Base-by-base conservation (phyloP, 768 basidiomycete genomes). In the Daedaleopsis sinensis region DNA sequence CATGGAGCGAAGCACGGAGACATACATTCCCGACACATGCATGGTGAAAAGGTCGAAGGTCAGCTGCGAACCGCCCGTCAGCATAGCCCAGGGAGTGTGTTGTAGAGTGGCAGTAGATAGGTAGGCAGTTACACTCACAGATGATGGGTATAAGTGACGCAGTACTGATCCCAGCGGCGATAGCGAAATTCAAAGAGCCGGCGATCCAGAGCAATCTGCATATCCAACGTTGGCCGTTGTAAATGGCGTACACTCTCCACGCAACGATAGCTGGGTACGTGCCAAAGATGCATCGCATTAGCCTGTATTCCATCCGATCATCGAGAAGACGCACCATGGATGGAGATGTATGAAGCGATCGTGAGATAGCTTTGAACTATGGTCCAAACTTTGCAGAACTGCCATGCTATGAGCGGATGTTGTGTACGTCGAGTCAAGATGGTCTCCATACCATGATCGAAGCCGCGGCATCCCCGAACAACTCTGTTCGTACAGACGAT, bases 341-440 rank as follows among this genome's bases (percentile, higher is more conserved):
- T 70, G 19, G 68, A 70, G 47, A 72, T 70, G 64, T 68, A 72
- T 7, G 71, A 72, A 4, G 59, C 62, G 51, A 72, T 64, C 18
- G 71, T 72, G 37, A 72, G 55, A 35, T 67, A 68, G 62, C 68
- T 63, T 43, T 72, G 71, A 10, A 68, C 21, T 1, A 62, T 58
- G 8, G 71, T 72, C 71, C 71, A 72, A 3, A 65, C 59, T 42
- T 64, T 64, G 59, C 70, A 71, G 52, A 71, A 68, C 70, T 71
- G 19, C 44, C 18, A n/a, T 11, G n/a, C 13, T 43, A 15, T 15
- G 15, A 43, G 42, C 42, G 5, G 38, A 35, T 16, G 51, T 62
- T 10, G 52, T 59, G 12, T 55, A 27, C 32, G 58, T 32, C 3
- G 43, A 21, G 21, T 50, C 49, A n/a, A 16, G 38, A 32, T 32